A percentile compares a stretch with the other conserved stretches of the same genome.
phyloP scores from a whole-genome alignment of 2,329 filamentous ascomycete genomes.

The Penicillium sp. region DNA sequence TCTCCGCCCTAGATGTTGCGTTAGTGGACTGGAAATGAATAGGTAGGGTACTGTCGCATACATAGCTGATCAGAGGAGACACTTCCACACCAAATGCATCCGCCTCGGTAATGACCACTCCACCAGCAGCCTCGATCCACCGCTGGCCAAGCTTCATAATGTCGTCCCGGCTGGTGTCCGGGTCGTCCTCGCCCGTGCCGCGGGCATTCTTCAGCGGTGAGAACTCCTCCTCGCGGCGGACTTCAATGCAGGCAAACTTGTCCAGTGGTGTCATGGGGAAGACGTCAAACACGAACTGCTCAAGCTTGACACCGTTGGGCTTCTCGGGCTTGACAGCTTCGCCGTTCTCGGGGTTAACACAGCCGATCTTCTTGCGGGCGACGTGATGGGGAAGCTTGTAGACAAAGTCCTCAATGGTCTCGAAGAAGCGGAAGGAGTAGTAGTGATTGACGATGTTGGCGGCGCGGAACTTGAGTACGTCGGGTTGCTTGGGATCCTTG shows the following conservation, averaged over 20 bases:
- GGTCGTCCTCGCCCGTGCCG: slow-evolving; percentile 85
- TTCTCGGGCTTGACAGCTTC: slow-evolving; percentile 84
- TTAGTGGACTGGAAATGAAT: not conserved
- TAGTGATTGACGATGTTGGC: slow-evolving; percentile 99
- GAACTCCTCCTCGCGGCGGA: slow-evolving; percentile 95
- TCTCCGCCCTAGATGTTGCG: slow-evolving; percentile 52
- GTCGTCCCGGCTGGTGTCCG: slow-evolving; percentile 84
- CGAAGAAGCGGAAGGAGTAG: slow-evolving; percentile 91
- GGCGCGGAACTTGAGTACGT: slow-evolving; percentile 88
- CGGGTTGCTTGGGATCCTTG: slow-evolving; percentile 72
- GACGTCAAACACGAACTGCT: slow-evolving; percentile 98
- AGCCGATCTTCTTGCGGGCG: slow-evolving; percentile 96
- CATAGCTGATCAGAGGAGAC: slow-evolving; percentile 90
- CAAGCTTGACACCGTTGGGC: slow-evolving; percentile 97
- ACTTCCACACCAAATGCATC: slow-evolving; percentile 72
- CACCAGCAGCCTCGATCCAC: slow-evolving; percentile 78
- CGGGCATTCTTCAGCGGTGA: slow-evolving; percentile 89
- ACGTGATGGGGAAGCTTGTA: slow-evolving; percentile 90
- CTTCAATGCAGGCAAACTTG: slow-evolving; percentile 94
- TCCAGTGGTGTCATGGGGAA: slow-evolving; percentile 82
- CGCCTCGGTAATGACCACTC: slow-evolving; percentile 62
- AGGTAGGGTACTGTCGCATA: slow-evolving; percentile 51
- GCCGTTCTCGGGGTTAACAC: slow-evolving; percentile 69
- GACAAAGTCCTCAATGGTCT: slow-evolving; percentile 81
- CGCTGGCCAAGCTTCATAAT: slow-evolving; percentile 85